These are phyloP conservation scores for Acacia crassicarpa DNA, from an alignment of 306 rosid species.

Conservation along the genomic window DNA sequence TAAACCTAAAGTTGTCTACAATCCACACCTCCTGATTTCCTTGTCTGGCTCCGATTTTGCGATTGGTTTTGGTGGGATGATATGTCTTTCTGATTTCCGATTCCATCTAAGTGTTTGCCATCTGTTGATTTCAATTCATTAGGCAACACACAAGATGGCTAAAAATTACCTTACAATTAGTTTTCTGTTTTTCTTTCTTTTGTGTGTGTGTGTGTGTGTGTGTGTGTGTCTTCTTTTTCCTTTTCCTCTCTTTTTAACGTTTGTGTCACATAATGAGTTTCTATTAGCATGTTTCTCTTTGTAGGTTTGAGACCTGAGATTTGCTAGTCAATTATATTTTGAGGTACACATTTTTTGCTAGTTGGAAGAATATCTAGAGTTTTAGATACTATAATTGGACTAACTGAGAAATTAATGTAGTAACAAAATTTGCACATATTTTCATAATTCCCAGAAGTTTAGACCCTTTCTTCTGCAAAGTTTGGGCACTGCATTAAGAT, in stretches of 20 bases:
- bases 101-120: slow-evolving; percentile 26
- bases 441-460: slow-evolving; percentile 65
- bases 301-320: slow-evolving; percentile 96
- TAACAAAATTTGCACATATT: slow-evolving; percentile 57
- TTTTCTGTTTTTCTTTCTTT: slow-evolving; percentile 3
- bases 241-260: neutral
- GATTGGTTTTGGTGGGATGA: slow-evolving; percentile 8
- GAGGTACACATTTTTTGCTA: slow-evolving; percentile 39
- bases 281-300: slow-evolving; percentile 61
- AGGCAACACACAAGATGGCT: slow-evolving; percentile 32
- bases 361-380: slow-evolving; percentile 14
- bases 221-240: neutral
- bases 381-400: slow-evolving; percentile 41
- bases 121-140: slow-evolving; percentile 23
- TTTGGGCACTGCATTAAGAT: slow-evolving; percentile 75
- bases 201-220: neutral
- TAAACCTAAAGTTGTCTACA: slow-evolving; percentile 19
- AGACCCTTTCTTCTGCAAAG: slow-evolving; percentile 55
- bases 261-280: slow-evolving; percentile 56
- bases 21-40: slow-evolving; percentile 38
- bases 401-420: slow-evolving; percentile 42
- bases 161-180: slow-evolving; percentile 33
- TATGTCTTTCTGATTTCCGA: slow-evolving; percentile 14
- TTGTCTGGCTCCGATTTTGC: neutral
- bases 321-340: slow-evolving; percentile 61